A percentile compares a stretch with the other conserved stretches of the same genome.
phyloP scores from a whole-genome alignment of 768 basidiomycete genomes.

The Leccinum broughii region DNA sequence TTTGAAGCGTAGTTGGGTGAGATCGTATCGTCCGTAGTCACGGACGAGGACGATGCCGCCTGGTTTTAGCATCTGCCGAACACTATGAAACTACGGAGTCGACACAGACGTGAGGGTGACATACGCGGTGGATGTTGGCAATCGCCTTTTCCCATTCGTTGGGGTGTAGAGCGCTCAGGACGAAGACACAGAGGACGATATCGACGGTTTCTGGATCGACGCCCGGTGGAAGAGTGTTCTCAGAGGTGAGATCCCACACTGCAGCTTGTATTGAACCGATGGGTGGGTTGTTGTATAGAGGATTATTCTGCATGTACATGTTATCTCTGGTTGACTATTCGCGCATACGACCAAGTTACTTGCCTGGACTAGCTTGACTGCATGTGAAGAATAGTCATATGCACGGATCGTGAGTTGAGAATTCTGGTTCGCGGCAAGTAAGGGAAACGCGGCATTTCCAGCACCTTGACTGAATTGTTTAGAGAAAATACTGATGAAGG shows the following conservation, averaged over 20 bases:
- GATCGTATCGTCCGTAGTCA: constrained; percentile 94
- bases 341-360: constrained; percentile 13
- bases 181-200: constrained; percentile 90
- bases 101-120: constrained; percentile 13
- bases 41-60: constrained; percentile 82
- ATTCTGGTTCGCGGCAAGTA: constrained; percentile 82
- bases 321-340: neutral
- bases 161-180: constrained; percentile 91
- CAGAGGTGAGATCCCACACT: constrained; percentile 89
- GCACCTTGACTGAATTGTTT: constrained; percentile 56
- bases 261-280: constrained; percentile 72
- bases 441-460: constrained; percentile 92
- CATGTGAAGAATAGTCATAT: constrained; percentile 89
- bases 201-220: constrained; percentile 74
- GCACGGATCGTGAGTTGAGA: constrained; percentile 71
- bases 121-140: constrained; percentile 73
- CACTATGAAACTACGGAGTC: neutral
- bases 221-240: constrained; percentile 56
- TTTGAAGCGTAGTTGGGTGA: constrained; percentile 94
- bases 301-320: constrained; percentile 54
- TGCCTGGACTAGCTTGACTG: constrained; percentile 88
- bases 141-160: constrained; percentile 87
- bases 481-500: neutral
- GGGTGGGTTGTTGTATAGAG: constrained; percentile 65
- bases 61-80: constrained; percentile 80